Percentiles rank a stretch among this genome's conserved stretches.
Conservation (phyloP, 2,329 filamentous ascomycete species). For the Colletotrichum cereale region DNA sequence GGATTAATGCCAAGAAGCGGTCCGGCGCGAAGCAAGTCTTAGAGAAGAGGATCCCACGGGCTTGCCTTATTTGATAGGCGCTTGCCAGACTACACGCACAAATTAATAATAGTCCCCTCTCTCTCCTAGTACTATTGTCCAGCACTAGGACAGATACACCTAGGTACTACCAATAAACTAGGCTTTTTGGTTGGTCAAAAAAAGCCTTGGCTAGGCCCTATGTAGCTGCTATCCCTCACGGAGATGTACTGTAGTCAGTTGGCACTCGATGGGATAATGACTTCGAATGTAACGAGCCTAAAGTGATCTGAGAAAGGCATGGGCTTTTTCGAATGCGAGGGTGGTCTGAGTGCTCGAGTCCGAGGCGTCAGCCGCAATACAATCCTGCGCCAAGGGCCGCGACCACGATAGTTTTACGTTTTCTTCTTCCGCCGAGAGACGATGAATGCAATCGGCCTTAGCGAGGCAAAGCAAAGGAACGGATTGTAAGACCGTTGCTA, state of each 20-base stretch:
- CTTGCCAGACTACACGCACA: not conserved
- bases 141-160: too few species aligned
- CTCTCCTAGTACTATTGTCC: too few species aligned
- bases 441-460: not conserved
- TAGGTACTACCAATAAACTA: too few species aligned
- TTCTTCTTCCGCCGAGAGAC: conserved; percentile 2
- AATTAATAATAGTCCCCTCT: not conserved
- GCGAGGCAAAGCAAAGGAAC: not conserved
- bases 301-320: too few species aligned
- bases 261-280: too few species aligned
- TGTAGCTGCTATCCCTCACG: conserved; percentile 4
- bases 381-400: conserved; percentile 17
- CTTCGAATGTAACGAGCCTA: too few species aligned
- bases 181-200: too few species aligned
- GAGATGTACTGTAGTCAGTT: not conserved
- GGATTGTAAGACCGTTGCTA: conserved; percentile 17
- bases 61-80: not conserved
- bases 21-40: not conserved
- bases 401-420: conserved; percentile 7
- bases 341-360: not conserved
- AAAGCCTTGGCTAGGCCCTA: not conserved
- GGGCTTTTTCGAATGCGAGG: too few species aligned
- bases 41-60: not conserved
- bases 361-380: conserved; percentile 2
- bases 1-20: conserved; percentile 3